Conservation (phyloP, 1,284 basidiomycete genomes). For the Gomphus sp. region DNA sequence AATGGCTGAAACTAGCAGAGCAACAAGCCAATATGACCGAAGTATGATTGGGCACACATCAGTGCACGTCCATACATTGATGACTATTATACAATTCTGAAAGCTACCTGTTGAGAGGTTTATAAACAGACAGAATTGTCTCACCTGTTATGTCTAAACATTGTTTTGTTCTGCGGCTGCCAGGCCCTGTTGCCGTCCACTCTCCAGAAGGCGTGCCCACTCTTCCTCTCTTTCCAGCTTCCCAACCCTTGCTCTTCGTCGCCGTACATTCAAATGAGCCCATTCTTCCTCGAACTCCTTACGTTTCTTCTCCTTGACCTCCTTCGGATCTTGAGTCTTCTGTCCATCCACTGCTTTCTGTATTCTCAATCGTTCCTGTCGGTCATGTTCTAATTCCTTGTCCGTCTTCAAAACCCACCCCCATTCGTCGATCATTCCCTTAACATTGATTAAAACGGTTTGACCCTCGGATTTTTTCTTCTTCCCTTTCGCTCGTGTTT, state of each 20-base stretch:
- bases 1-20: not conserved
- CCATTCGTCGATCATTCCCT: slow-evolving; percentile 23
- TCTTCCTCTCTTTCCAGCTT: slow-evolving; percentile 23
- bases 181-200: not conserved
- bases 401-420: slow-evolving; percentile 26
- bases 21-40: not conserved
- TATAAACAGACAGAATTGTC: not conserved
- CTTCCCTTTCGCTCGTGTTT: slow-evolving; percentile 15
- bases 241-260: slow-evolving; percentile 31
- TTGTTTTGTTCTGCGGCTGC: not conserved
- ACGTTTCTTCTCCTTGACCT: slow-evolving; percentile 26
- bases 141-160: not conserved
- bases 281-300: slow-evolving; percentile 46
- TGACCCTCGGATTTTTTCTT: slow-evolving; percentile 16
- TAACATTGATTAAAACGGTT: slow-evolving; percentile 13
- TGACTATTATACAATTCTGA: not conserved
- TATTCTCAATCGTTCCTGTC: slow-evolving; percentile 15
- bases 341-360: slow-evolving; percentile 6
- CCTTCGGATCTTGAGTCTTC: not conserved
- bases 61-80: not conserved
- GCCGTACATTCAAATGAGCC: slow-evolving; percentile 45
- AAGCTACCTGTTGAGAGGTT: not conserved
- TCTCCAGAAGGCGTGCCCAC: not conserved
- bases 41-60: not conserved
- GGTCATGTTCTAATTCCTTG: not conserved